Conservation (phyloP, 768 basidiomycete species). For the Leucosporidium scottii region DNA sequence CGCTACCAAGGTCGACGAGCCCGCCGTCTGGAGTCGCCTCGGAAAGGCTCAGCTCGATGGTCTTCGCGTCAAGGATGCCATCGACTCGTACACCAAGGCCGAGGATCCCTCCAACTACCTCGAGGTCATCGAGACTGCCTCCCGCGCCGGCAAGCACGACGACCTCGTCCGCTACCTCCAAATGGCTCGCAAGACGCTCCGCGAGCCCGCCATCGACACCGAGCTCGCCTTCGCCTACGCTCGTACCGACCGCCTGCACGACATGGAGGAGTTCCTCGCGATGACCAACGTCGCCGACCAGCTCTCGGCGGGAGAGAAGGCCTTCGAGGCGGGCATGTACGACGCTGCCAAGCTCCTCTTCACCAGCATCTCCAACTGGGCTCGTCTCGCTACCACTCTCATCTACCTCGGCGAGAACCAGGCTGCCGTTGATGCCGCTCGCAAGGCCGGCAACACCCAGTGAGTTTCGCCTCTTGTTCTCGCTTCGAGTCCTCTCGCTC, state of each 20-base stretch:
- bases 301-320: slow-evolving; percentile 95
- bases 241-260: slow-evolving; percentile 78
- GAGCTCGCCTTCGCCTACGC: slow-evolving; percentile 97
- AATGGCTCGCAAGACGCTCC: slow-evolving; percentile 94
- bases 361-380: slow-evolving; percentile 97
- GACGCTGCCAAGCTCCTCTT: slow-evolving; percentile 94
- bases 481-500: neutral
- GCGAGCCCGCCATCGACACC: slow-evolving; percentile 96
- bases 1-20: slow-evolving; percentile 90
- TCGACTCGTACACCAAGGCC: slow-evolving; percentile 97
- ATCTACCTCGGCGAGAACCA: slow-evolving; percentile 98
- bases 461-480: slow-evolving; percentile 43
- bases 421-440: slow-evolving; percentile 95
- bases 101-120: slow-evolving; percentile 87
- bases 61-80: slow-evolving; percentile 93
- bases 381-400: slow-evolving; percentile 90
- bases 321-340: slow-evolving; percentile 96
- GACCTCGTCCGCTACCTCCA: slow-evolving; percentile 95
- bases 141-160: slow-evolving; percentile 83
- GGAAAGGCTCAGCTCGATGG: slow-evolving; percentile 99
- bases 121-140: slow-evolving; percentile 93
- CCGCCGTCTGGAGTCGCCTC: slow-evolving; percentile 93
- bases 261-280: slow-evolving; percentile 97
- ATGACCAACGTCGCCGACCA: slow-evolving; percentile 99
- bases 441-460: slow-evolving; percentile 99